Base-by-base conservation (phyloP, 129 eudicot genomes). In the Solidago caesia region DNA sequence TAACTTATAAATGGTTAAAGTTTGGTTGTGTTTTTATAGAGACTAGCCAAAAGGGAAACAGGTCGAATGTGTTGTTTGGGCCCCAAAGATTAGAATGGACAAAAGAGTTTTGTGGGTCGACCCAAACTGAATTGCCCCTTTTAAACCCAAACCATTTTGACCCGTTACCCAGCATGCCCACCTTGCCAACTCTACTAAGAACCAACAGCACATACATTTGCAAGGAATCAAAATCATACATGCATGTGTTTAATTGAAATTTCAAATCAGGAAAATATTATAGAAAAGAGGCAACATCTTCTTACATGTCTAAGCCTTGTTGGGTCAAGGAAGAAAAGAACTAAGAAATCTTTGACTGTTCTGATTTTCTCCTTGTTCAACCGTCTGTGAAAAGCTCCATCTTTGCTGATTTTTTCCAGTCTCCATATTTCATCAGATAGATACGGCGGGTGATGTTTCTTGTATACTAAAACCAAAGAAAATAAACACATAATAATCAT, bases 371-470 rank as follows among this genome's bases (percentile, higher is more conserved):
- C 97, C 77, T 74, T 76, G 59, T 72, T 84, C 87, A 94, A 52
- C 55, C 98, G 89, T 69, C 84, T 90, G 85, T 94, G 97, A 61
- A 94, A 94, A 75, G 97, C 98, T 83, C 98, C 98, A 51, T 88
- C 98, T 65, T 94, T 94, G 72, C 98, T 96, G 73, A 94, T 94
- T 64, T 95, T 95, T 74, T 95, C 99, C 41, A 91, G 87, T 69
- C 97, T 81, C 97, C 99, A 91, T 49, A 91, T 92, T 44, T 91
- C 97, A 87, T 95, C 99, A 43, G 68, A 80, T 59, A 94, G 82
- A 77, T 86, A 88, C 43, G 98, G 98, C 7, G 98, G 98, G 72
- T 94, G 84, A 80, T 95, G 97, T 82, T 95, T 95, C 89, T 91
- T 95, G 90, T 91, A 95, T 84, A 95, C 97, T 95, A 76, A 43